Evolutionary conservation across 805 yeast genomes (phyloP).

Genomic region (Ogataea chonburiensis): DNA sequence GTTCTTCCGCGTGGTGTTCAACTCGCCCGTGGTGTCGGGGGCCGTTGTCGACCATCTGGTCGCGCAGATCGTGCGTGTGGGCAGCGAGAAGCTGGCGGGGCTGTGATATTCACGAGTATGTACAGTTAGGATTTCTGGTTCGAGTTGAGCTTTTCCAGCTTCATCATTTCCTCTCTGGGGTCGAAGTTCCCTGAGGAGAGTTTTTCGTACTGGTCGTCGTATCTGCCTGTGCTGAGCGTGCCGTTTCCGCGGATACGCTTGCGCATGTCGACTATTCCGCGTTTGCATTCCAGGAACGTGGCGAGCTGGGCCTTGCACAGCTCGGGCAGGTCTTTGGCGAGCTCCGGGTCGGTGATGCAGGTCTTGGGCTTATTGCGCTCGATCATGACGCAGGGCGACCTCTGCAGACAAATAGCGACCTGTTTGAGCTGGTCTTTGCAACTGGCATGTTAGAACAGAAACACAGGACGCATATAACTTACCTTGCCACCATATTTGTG

Average conservation of each 20-base stretch:
- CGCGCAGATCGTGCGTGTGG: constrained; percentile 38
- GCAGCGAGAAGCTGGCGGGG: constrained; percentile 19
- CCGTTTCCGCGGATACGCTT: constrained; percentile 94
- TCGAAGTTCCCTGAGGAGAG: constrained; percentile 79
- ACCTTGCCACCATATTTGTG: constrained; percentile 53
- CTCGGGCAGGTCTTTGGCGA: constrained; percentile 77
- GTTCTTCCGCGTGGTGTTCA: constrained; percentile 81
- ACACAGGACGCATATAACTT: constrained; percentile 21
- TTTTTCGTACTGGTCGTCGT: constrained; percentile 82
- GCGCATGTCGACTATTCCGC: constrained; percentile 88
- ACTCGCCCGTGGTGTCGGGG: constrained; percentile 58
- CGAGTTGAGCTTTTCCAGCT: constrained; percentile 61
- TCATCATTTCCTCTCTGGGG: constrained; percentile 75
- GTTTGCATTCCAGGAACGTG: constrained; percentile 85
- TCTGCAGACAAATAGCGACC: constrained; percentile 92
- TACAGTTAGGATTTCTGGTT: constrained; percentile 33
- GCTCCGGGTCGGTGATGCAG: constrained; percentile 78
- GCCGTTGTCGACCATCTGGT: constrained; percentile 46
- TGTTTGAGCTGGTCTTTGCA: constrained; percentile 93
- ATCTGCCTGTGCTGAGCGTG: constrained; percentile 87
- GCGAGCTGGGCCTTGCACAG: constrained; percentile 80
- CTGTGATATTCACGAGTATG: neutral
- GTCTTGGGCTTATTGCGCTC: constrained; percentile 88
- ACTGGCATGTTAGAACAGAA: constrained; percentile 39
- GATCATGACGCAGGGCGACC: constrained; percentile 93